These are phyloP conservation scores for Craterostigma plantagineum DNA, from an alignment of 257 asterid genomes.

Conservation along the genomic window DNA sequence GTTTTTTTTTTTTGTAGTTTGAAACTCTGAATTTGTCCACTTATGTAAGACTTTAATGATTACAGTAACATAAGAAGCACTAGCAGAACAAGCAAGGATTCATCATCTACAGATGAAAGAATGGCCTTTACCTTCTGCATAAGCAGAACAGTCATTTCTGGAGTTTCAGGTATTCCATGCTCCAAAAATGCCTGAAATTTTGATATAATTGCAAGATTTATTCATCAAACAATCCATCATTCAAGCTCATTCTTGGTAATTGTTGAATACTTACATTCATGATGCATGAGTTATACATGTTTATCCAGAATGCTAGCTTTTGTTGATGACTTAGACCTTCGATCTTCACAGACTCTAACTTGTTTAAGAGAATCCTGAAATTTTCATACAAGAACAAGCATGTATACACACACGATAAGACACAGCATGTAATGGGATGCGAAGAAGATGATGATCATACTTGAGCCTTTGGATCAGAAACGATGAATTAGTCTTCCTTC, in stretches of 20 bases:
- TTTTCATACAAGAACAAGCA: background rate
- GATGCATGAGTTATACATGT: slow-evolving; percentile 59
- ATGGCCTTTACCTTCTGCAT: slow-evolving; percentile 83
- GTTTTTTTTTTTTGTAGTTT: background rate
- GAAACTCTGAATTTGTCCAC: background rate
- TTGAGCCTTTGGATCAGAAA: slow-evolving; percentile 42
- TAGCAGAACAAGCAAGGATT: no score
- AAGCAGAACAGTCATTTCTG: slow-evolving; percentile 38
- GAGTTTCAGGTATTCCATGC: slow-evolving; percentile 54
- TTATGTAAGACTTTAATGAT: slow-evolving; percentile 2
- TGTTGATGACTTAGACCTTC: slow-evolving; percentile 58
- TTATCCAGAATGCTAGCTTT: slow-evolving; percentile 85
- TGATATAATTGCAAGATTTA: slow-evolving; percentile 1
- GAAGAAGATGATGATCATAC: slow-evolving; percentile 11
- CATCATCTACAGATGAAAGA: no score
- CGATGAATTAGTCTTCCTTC: slow-evolving; percentile 29
- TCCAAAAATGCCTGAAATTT: slow-evolving; percentile 54
- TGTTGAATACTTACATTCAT: slow-evolving; percentile 43
- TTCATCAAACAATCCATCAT: background rate
- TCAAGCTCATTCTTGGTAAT: background rate
- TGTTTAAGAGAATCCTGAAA: slow-evolving; percentile 51
- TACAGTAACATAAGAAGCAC: no score
- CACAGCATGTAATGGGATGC: background rate
- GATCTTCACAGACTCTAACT: slow-evolving; percentile 38
- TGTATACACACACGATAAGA: no score